These are phyloP conservation scores for Candida stauntonica DNA, from an alignment of 805 yeast genomes.

Conservation along the genomic window DNA sequence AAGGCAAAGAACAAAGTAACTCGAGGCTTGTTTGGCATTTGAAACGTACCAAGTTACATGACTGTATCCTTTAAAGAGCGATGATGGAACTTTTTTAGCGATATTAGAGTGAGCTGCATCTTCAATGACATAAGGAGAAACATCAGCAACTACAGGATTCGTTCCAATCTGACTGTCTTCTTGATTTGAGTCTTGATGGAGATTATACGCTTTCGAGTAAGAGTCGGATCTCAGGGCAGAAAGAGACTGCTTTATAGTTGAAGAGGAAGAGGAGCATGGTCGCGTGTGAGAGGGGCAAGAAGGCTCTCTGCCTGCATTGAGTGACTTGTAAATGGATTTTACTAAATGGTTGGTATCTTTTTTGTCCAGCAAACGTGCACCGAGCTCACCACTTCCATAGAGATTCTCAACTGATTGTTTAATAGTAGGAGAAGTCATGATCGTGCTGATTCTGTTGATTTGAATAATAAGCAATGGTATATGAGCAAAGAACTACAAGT, in stretches of 20 bases:
- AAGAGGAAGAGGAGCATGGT: no score
- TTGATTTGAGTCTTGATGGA: no score
- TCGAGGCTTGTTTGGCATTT: slow-evolving; percentile 64
- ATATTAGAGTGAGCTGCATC: no score
- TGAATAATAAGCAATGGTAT: not conserved
- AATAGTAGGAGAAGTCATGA: not conserved
- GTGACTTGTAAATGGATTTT: not conserved
- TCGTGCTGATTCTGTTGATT: not conserved
- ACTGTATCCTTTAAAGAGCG: slow-evolving; percentile 42
- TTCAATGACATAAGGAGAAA: no score
- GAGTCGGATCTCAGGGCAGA: no score
- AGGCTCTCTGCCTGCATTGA: no score
- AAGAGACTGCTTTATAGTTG: no score
- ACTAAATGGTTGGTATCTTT: not conserved
- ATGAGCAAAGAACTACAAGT: no score
- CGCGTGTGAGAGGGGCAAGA: not conserved
- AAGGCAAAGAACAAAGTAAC: slow-evolving; percentile 45
- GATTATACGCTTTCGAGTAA: no score
- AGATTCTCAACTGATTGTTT: not conserved
- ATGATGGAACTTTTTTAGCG: slow-evolving; percentile 1
- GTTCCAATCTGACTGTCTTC: no score
- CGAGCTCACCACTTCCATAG: not conserved
- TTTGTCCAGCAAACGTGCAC: not conserved
- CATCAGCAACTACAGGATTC: no score
- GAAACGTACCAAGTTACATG: slow-evolving; percentile 68